Conservation (phyloP, 495 filamentous ascomycete genomes). For the Penicillium paxilli region DNA sequence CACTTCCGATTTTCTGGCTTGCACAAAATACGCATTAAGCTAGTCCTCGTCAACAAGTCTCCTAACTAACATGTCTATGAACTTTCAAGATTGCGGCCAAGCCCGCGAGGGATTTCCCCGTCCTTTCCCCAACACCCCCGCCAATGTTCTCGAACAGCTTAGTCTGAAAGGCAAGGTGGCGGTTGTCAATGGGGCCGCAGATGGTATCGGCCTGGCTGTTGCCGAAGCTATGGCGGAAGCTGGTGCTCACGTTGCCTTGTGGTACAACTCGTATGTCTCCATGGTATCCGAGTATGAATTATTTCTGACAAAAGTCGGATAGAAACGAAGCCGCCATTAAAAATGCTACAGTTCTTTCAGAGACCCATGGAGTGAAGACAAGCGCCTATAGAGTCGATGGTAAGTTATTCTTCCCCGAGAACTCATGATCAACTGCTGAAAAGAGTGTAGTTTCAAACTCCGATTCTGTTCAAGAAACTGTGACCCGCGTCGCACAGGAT, state of each 20-base stretch:
- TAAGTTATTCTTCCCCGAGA: slow-evolving; percentile 2
- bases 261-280: slow-evolving; percentile 40
- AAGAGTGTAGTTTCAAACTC: slow-evolving; percentile 35
- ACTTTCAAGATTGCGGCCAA: slow-evolving; percentile 31
- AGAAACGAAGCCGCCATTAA: slow-evolving; percentile 36
- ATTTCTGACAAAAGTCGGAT: background rate
- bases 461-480: slow-evolving; percentile 25
- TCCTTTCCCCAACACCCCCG: slow-evolving; percentile 40
- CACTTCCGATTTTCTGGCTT: too few species aligned
- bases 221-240: slow-evolving; percentile 39
- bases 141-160: slow-evolving; percentile 46
- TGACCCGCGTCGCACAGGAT: slow-evolving; percentile 38
- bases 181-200: slow-evolving; percentile 34
- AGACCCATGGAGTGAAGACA: slow-evolving; percentile 32
- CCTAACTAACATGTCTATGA: slow-evolving; percentile 57
- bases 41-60: too few species aligned
- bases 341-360: slow-evolving; percentile 30
- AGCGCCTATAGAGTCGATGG: slow-evolving; percentile 43
- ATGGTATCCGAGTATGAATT: background rate
- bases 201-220: slow-evolving; percentile 37
- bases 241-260: slow-evolving; percentile 30
- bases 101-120: slow-evolving; percentile 38
- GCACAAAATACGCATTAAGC: too few species aligned
- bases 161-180: slow-evolving; percentile 41
- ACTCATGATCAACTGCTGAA: background rate